Evolutionary conservation across 1,284 basidiomycete genomes (phyloP).

Genomic region (Cutaneotrichosporon dermatis): DNA sequence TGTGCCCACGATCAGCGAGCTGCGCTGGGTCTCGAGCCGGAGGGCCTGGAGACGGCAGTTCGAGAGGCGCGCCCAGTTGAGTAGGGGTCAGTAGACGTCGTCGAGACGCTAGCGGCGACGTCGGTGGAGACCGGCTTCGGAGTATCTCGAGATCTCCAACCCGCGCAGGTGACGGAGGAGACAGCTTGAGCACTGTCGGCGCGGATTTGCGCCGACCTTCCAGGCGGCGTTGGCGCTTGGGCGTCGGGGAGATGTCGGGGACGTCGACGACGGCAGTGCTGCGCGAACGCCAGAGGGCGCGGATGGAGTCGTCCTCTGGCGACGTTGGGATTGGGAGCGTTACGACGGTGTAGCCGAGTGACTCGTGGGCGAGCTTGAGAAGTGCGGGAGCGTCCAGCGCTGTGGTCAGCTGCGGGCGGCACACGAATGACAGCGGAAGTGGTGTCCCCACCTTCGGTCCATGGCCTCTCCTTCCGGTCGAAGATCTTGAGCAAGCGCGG

Average conservation of each 20-base stretch:
- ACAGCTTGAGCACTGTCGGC: background rate
- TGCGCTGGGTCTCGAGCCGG: no score
- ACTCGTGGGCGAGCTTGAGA: conserved; percentile 23
- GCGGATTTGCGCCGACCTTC: background rate
- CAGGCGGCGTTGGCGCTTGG: background rate
- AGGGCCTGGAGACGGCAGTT: no score
- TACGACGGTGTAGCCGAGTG: conserved; percentile 28
- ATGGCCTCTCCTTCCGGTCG: conserved; percentile 59
- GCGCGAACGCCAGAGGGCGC: conserved; percentile 30
- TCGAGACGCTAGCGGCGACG: background rate
- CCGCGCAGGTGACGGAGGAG: background rate
- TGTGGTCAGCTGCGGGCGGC: conserved; percentile 5
- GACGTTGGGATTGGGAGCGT: conserved; percentile 2
- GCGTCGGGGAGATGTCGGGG: background rate
- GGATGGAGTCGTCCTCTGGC: conserved; percentile 31
- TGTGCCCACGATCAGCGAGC: no score
- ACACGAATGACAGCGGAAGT: background rate
- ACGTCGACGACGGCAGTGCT: conserved; percentile 6
- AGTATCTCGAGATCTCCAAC: background rate
- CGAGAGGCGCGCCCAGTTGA: background rate
- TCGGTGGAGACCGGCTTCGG: background rate
- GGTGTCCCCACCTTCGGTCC: conserved; percentile 53
- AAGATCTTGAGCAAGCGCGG: conserved; percentile 68
- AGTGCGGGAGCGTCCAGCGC: conserved; percentile 24
- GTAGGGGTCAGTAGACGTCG: background rate